Conservation (phyloP, 257 asterid species). For the Capsicum rhomboideum region DNA sequence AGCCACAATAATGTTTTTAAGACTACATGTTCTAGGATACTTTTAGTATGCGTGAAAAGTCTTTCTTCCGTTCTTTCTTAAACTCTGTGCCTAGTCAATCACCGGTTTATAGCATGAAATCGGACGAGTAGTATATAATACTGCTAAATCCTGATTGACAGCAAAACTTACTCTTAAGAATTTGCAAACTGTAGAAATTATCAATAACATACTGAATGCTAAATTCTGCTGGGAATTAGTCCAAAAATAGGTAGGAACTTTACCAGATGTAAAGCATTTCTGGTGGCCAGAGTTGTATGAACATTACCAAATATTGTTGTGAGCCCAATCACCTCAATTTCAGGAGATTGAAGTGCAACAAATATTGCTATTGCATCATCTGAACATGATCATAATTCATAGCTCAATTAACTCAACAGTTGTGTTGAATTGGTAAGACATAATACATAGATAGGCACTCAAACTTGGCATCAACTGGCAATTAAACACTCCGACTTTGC, state of each 20-base stretch:
- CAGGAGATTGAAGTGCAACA: constrained; percentile 86
- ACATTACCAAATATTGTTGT: constrained; percentile 90
- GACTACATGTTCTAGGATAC: background rate
- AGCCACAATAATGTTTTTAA: background rate
- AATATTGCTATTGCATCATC: constrained; percentile 99
- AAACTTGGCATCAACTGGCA: no score
- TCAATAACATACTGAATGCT: background rate
- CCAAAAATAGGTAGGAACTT: background rate
- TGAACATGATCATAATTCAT: constrained; percentile 3
- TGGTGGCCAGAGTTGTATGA: constrained; percentile 88
- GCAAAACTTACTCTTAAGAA: no score
- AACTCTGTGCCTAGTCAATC: background rate
- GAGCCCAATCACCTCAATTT: constrained; percentile 85
- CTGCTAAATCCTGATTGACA: no score
- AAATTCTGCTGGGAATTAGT: background rate
- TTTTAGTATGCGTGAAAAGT: background rate
- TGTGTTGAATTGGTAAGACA: background rate
- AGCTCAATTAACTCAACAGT: background rate
- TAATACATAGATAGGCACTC: no score
- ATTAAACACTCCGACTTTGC: no score
- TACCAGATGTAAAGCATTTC: constrained; percentile 93
- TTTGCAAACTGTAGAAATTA: background rate
- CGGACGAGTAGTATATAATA: background rate
- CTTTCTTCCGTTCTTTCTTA: no score
- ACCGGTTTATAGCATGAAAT: background rate